Conservation (phyloP, 176 grass and related monocot genomes). For the Thalia dealbata region DNA sequence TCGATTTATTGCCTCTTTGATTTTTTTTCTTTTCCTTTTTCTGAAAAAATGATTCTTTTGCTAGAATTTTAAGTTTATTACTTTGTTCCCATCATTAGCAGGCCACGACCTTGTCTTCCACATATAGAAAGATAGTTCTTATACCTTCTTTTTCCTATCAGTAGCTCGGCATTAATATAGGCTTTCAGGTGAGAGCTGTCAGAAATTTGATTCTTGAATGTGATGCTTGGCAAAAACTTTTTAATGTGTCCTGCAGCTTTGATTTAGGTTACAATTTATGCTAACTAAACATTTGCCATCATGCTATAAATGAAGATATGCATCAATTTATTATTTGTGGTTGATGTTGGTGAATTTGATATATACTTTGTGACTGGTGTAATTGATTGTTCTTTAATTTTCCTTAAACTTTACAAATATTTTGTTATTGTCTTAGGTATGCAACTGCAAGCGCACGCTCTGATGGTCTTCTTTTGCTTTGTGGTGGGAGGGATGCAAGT, state of each 20-base stretch:
- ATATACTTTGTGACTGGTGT: neutral
- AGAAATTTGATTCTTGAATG: neutral
- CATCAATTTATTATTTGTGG: neutral
- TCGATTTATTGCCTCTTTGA: too few species aligned
- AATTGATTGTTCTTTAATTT: neutral
- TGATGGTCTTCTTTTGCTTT: constrained; percentile 92
- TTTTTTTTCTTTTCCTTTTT: too few species aligned
- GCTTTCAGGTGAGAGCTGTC: neutral
- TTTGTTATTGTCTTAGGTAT: constrained; percentile 40
- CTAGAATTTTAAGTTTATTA: too few species aligned
- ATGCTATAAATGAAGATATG: neutral
- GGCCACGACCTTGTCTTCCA: too few species aligned
- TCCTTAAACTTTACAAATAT: neutral
- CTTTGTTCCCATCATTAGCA: too few species aligned
- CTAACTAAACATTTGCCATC: neutral
- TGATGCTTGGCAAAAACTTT: neutral
- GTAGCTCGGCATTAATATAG: neutral
- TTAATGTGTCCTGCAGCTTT: neutral
- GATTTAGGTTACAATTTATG: neutral
- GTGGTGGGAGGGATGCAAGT: constrained; percentile 94
- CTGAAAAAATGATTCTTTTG: too few species aligned
- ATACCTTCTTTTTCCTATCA: neutral
- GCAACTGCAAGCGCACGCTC: constrained; percentile 94
- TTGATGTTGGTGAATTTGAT: neutral
- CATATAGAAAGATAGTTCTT: too few species aligned